phyloP scores from a whole-genome alignment of 2,329 filamentous ascomycete species.

The Alternaria ethzedia region DNA sequence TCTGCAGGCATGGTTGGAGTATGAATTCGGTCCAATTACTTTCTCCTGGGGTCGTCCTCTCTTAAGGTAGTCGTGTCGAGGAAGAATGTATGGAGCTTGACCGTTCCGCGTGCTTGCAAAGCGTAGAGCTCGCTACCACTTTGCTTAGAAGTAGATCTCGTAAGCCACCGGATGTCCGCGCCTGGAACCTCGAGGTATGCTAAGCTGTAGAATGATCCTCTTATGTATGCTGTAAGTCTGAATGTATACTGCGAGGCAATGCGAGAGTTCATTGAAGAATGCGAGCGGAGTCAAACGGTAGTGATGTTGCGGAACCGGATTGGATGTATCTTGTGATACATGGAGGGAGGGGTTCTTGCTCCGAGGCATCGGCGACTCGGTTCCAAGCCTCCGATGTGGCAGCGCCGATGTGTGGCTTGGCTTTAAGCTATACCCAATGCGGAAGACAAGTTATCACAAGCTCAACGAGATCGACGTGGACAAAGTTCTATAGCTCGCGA shows the following conservation, averaged over 20 bases:
- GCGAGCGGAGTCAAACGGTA: not conserved
- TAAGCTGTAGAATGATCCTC: not conserved
- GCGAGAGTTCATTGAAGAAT: not conserved
- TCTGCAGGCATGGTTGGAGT: slow-evolving; percentile 31
- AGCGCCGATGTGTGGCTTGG: too few species aligned
- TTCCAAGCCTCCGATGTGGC: too few species aligned
- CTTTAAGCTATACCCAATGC: too few species aligned
- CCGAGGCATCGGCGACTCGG: too few species aligned
- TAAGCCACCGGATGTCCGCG: slow-evolving; percentile 8
- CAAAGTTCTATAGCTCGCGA: too few species aligned
- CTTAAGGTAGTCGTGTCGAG: not conserved
- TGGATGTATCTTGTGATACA: too few species aligned
- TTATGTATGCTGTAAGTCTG: not conserved
- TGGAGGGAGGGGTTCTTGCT: too few species aligned
- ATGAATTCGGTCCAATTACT: not conserved
- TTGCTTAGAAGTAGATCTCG: slow-evolving; percentile 10
- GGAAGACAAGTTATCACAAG: too few species aligned
- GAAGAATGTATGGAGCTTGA: not conserved
- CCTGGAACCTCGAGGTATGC: not conserved
- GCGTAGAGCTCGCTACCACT: not conserved
- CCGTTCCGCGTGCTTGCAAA: not conserved
- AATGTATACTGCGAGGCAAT: not conserved
- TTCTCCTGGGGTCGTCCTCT: not conserved
- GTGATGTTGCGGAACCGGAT: slow-evolving; percentile 10
- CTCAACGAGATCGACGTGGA: too few species aligned